phyloP scores from a whole-genome alignment of 345 rosid species.

The Alliaria petiolata region DNA sequence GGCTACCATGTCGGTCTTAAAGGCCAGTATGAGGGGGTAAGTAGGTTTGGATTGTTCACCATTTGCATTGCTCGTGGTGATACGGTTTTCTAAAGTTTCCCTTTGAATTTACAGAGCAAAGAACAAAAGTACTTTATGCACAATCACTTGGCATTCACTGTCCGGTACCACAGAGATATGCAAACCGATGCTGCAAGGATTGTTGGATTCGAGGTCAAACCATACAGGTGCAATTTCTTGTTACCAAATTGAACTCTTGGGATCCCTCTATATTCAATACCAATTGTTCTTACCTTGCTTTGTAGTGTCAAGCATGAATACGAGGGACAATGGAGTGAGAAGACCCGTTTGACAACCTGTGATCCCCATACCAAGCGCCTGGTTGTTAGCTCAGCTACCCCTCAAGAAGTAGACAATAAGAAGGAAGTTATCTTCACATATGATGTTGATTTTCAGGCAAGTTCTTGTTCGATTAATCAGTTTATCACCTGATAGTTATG shows the following conservation, averaged over 20 bases:
- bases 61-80: neutral
- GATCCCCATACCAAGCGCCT: slow-evolving; percentile 74
- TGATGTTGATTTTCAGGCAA: slow-evolving; percentile 84
- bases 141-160: slow-evolving; percentile 85
- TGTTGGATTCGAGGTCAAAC: slow-evolving; percentile 96
- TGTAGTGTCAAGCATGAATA: slow-evolving; percentile 79
- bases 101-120: slow-evolving; percentile 53
- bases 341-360: slow-evolving; percentile 72
- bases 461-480: slow-evolving; percentile 13
- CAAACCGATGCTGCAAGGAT: slow-evolving; percentile 82
- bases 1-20: slow-evolving; percentile 91
- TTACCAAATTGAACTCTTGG: neutral
- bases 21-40: slow-evolving; percentile 90
- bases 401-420: slow-evolving; percentile 78
- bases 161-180: slow-evolving; percentile 75
- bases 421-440: slow-evolving; percentile 86
- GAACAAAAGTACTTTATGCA: slow-evolving; percentile 85
- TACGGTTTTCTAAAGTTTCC: slow-evolving; percentile 13
- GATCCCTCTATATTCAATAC: neutral
- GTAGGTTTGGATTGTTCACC: neutral
- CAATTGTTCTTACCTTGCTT: neutral
- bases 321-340: slow-evolving; percentile 72
- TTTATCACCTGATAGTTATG: neutral
- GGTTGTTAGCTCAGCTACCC: slow-evolving; percentile 76
- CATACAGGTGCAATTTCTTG: slow-evolving; percentile 55